phyloP scores from a whole-genome alignment of 2,329 filamentous ascomycete species.

The Incumbomyces delicatus region DNA sequence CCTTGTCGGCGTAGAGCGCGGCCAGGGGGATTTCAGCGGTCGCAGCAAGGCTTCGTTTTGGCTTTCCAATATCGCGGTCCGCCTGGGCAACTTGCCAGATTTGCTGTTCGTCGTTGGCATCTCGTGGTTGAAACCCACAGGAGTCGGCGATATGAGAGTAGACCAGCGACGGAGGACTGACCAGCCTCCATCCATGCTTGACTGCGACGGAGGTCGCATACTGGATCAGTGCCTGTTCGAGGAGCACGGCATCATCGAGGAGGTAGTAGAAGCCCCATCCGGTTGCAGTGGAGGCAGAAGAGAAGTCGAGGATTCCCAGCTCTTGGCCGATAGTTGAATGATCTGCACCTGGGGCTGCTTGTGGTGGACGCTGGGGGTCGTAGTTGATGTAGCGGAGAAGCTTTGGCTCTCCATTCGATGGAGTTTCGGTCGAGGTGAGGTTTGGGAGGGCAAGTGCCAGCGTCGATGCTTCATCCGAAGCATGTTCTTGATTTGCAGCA shows the following conservation, averaged over 20 bases:
- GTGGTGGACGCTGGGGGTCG: conserved; percentile 39
- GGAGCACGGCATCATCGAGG: conserved; percentile 75
- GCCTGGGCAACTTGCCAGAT: conserved; percentile 70
- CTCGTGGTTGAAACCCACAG: conserved; percentile 89
- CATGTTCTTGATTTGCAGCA: conserved; percentile 23
- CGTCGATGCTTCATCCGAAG: conserved; percentile 23
- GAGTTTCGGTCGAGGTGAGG: conserved; percentile 67
- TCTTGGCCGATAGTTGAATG: conserved; percentile 80
- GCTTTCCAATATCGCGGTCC: conserved; percentile 53
- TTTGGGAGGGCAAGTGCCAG: conserved; percentile 78
- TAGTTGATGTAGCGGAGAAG: conserved; percentile 67
- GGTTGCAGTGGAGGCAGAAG: conserved; percentile 65
- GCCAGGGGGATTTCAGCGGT: conserved; percentile 94
- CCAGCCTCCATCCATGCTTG: conserved; percentile 65
- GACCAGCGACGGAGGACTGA: conserved; percentile 79
- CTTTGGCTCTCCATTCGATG: conserved; percentile 45
- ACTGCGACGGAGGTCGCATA: conserved; percentile 70
- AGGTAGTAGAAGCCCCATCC: conserved; percentile 99
- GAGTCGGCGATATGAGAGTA: conserved; percentile 84
- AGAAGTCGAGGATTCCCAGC: conserved; percentile 85
- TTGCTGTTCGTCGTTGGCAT: conserved; percentile 83
- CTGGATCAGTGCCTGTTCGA: conserved; percentile 89
- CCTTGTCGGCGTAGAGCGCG: conserved; percentile 70
- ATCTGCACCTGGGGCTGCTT: conserved; percentile 39
- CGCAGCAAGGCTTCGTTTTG: conserved; percentile 66